Conservation (phyloP, 1,284 basidiomycete genomes). For the Heliocybe sulcata region DNA sequence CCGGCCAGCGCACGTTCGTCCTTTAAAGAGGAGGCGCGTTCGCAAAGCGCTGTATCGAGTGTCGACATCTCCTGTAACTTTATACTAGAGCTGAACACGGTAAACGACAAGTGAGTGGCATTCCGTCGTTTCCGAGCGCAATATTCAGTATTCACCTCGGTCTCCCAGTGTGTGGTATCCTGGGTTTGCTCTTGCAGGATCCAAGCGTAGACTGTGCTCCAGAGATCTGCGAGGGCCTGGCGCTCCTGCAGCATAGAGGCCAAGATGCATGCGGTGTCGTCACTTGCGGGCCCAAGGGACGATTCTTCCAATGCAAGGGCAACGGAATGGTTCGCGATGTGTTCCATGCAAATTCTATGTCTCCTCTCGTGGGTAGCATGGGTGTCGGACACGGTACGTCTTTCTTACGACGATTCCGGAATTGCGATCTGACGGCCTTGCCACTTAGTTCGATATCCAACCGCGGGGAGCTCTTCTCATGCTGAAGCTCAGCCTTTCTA, state of each 20-base stretch:
- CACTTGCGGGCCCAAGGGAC: constrained; percentile 91
- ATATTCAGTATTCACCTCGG: neutral
- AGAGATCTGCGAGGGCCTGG: constrained; percentile 88
- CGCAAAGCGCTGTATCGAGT: neutral
- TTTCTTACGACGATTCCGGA: constrained; percentile 6
- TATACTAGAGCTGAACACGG: neutral
- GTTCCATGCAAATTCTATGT: constrained; percentile 79
- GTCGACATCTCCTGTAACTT: neutral
- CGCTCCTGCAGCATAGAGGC: constrained; percentile 89
- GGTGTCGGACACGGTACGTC: constrained; percentile 91
- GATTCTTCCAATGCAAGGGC: constrained; percentile 98
- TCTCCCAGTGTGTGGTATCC: constrained; percentile 77
- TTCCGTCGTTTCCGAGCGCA: neutral
- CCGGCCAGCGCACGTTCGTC: neutral
- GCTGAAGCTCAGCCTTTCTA: constrained; percentile 99
- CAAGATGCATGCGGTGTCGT: constrained; percentile 99
- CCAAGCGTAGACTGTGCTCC: constrained; percentile 68
- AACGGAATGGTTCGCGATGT: constrained; percentile 99
- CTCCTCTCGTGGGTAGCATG: constrained; percentile 87
- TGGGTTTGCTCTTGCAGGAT: constrained; percentile 81
- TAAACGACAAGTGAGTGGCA: neutral
- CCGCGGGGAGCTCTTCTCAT: constrained; percentile 94
- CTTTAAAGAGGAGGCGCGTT: neutral
- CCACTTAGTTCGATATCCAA: constrained; percentile 85
- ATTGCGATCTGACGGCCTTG: neutral